These are phyloP conservation scores for Fomes fomentarius DNA, from an alignment of 1,284 basidiomycete species.

Conservation along the genomic window DNA sequence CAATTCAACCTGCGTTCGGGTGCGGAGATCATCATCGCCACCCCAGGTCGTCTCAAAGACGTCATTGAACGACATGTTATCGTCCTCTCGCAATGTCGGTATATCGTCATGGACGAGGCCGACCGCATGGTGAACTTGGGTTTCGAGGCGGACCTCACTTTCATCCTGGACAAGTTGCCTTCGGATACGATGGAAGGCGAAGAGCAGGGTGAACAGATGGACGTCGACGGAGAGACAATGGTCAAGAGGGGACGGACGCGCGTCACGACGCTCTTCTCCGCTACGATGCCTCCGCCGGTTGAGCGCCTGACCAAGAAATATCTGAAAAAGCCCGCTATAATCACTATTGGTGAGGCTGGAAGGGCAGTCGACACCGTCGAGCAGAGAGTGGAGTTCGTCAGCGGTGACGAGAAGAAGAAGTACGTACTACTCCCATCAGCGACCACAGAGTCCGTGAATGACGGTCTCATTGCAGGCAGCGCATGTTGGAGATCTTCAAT, in stretches of 20 bases:
- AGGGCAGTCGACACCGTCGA: slow-evolving; percentile 98
- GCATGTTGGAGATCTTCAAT: slow-evolving; percentile 90
- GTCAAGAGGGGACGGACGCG: slow-evolving; percentile 78
- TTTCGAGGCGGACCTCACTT: slow-evolving; percentile 93
- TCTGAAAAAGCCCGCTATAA: slow-evolving; percentile 88
- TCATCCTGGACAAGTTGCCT: slow-evolving; percentile 94
- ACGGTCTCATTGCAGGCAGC: slow-evolving; percentile 52
- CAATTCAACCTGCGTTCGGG: slow-evolving; percentile 95
- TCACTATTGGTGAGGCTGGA: slow-evolving; percentile 97
- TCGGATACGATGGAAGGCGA: slow-evolving; percentile 87
- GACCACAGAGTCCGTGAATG: background rate
- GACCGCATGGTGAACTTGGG: slow-evolving; percentile 99
- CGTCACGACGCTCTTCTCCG: slow-evolving; percentile 94
- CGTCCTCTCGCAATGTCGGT: slow-evolving; percentile 95
- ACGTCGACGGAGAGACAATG: slow-evolving; percentile 64
- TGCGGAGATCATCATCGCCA: slow-evolving; percentile 98
- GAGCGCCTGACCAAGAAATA: slow-evolving; percentile 95
- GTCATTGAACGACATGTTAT: slow-evolving; percentile 95
- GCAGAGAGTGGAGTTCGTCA: slow-evolving; percentile 93
- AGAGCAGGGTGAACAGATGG: slow-evolving; percentile 65
- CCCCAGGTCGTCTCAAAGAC: slow-evolving; percentile 96
- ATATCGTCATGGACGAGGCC: slow-evolving; percentile 99
- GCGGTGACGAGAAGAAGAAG: slow-evolving; percentile 95
- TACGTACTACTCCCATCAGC: slow-evolving; percentile 39
- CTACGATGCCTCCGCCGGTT: slow-evolving; percentile 97